These are phyloP conservation scores for Tuber brumale DNA, from an alignment of 495 filamentous ascomycete species.

Conservation along the genomic window DNA sequence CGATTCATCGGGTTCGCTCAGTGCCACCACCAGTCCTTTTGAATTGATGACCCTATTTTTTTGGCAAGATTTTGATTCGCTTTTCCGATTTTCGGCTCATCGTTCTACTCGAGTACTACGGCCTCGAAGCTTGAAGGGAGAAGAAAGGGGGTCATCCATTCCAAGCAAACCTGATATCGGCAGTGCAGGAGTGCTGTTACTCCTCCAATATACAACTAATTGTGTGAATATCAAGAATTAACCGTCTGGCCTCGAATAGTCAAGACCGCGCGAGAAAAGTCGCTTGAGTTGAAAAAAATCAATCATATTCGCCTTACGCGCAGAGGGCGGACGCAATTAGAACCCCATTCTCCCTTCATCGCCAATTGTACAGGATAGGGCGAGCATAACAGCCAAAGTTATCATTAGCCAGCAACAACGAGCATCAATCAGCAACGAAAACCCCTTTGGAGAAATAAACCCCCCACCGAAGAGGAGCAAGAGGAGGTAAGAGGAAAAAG, in stretches of 20 bases:
- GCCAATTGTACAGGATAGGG: neutral
- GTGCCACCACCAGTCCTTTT: neutral
- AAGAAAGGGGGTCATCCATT: neutral
- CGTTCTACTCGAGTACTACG: neutral
- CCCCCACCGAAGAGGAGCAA: neutral
- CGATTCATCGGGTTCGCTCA: neutral
- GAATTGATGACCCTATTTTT: neutral
- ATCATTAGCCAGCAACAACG: neutral
- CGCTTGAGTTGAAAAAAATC: neutral
- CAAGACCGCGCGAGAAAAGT: neutral
- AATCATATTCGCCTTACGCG: neutral
- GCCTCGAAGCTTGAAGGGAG: neutral
- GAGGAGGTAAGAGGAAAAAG: neutral
- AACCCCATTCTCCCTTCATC: neutral
- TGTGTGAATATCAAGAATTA: neutral
- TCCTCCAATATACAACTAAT: neutral
- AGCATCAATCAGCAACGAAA: neutral
- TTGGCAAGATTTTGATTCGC: conserved; percentile 3
- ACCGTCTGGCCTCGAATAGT: neutral
- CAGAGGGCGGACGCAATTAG: neutral
- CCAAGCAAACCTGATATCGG: neutral
- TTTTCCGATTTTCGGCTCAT: neutral
- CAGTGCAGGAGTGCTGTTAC: neutral
- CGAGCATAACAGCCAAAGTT: neutral
- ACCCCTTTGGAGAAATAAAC: neutral